These are phyloP conservation scores for Ephemerocybe angulata DNA, from an alignment of 768 basidiomycete species.

Conservation along the genomic window DNA sequence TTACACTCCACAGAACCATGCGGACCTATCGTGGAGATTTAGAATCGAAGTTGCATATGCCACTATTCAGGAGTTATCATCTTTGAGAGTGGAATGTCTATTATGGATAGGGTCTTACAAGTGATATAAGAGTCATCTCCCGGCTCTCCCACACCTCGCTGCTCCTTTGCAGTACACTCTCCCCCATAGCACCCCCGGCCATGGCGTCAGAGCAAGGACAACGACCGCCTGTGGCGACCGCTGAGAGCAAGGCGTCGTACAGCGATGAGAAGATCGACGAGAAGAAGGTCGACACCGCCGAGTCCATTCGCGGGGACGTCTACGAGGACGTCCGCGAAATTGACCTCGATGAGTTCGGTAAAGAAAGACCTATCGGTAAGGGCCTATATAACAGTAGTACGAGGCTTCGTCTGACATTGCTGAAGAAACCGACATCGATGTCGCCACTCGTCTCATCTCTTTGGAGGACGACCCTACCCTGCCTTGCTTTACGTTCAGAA, in stretches of 20 bases:
- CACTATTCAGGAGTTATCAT: too few species aligned
- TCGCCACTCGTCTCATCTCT: constrained; percentile 47
- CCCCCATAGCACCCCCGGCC: not conserved
- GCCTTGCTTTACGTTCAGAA: constrained; percentile 50
- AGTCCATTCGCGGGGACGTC: constrained; percentile 22
- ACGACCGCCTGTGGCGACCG: not conserved
- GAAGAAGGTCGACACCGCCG: constrained; percentile 18
- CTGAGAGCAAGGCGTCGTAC: constrained; percentile 13
- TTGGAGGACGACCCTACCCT: constrained; percentile 51
- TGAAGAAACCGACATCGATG: constrained; percentile 43
- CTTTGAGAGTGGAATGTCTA: too few species aligned
- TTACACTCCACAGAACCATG: too few species aligned
- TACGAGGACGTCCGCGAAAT: constrained; percentile 32
- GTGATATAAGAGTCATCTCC: too few species aligned
- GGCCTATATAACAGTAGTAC: not conserved
- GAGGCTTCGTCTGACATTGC: not conserved
- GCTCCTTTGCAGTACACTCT: too few species aligned
- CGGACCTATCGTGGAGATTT: too few species aligned
- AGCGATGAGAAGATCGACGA: constrained; percentile 24
- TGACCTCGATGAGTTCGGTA: constrained; percentile 44
- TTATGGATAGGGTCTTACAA: too few species aligned
- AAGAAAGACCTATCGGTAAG: constrained; percentile 48
- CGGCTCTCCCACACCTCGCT: too few species aligned
- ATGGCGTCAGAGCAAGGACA: not conserved
- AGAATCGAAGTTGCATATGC: too few species aligned